A percentile compares a stretch with the other conserved stretches of the same genome.
Conservation (phyloP, 306 rosid genomes). For the Sindora glabra region DNA sequence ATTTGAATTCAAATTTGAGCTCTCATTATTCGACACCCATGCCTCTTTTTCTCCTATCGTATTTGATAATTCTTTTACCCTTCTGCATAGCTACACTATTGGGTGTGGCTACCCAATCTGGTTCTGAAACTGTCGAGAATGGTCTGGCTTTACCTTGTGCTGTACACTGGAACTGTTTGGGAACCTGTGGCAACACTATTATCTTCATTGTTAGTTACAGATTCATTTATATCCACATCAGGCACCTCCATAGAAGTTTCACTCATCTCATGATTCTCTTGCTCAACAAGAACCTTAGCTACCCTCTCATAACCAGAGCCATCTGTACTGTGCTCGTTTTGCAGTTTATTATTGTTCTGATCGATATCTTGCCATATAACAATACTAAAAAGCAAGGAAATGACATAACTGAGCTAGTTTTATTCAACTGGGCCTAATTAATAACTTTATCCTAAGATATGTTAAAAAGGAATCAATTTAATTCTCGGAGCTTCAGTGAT, state of each 20-base stretch:
- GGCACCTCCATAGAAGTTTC: conserved; percentile 46
- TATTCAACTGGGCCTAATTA: background rate
- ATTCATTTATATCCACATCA: conserved; percentile 13
- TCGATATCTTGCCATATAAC: conserved; percentile 25
- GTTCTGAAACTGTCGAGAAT: conserved; percentile 27
- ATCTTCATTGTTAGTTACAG: conserved; percentile 19
- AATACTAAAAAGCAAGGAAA: conserved; percentile 40
- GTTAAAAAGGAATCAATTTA: background rate
- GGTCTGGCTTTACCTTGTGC: conserved; percentile 28
- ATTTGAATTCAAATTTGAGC: background rate
- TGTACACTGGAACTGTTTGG: conserved; percentile 44
- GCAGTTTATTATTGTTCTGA: conserved; percentile 13
- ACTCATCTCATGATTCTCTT: conserved; percentile 34
- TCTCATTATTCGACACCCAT: conserved; percentile 37
- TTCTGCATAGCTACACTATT: conserved; percentile 25
- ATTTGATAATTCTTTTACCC: conserved; percentile 39
- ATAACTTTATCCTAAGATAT: background rate
- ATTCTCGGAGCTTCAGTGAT: background rate
- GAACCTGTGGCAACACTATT: conserved; percentile 36
- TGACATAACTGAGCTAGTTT: background rate
- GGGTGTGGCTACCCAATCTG: conserved; percentile 12
- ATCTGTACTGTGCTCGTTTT: conserved; percentile 15
- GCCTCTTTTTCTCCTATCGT: conserved; percentile 35
- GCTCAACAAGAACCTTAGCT: conserved; percentile 19
- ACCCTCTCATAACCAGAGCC: conserved; percentile 27